These are phyloP conservation scores for Ormosia emarginata DNA, from an alignment of 306 rosid genomes.

Conservation along the genomic window DNA sequence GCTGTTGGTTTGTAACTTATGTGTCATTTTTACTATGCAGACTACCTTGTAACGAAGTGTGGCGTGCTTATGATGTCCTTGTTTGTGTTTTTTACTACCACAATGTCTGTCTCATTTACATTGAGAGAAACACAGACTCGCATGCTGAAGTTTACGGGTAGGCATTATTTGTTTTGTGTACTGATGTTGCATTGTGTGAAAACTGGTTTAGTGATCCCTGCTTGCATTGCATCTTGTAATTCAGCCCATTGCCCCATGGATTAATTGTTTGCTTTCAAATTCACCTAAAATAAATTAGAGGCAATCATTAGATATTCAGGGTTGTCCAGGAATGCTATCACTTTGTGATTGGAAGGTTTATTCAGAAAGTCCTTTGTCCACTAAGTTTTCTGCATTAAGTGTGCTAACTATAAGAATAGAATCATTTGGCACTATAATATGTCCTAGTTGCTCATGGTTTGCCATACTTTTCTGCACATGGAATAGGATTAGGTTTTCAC, in stretches of 20 bases:
- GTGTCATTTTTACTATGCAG: slow-evolving; percentile 45
- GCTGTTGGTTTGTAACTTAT: neutral
- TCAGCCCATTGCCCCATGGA: slow-evolving; percentile 1
- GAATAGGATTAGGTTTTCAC: slow-evolving; percentile 23
- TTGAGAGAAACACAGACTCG: slow-evolving; percentile 99
- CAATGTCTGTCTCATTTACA: slow-evolving; percentile 98
- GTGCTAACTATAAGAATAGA: slow-evolving; percentile 1
- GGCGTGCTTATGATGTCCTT: slow-evolving; percentile 99
- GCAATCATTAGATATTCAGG: neutral
- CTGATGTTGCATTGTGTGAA: neutral
- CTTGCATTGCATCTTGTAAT: neutral
- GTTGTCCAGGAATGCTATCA: neutral
- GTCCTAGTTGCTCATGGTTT: slow-evolving; percentile 5
- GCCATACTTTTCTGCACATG: slow-evolving; percentile 16
- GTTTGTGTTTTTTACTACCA: slow-evolving; percentile 95
- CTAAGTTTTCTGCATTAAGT: slow-evolving; percentile 16
- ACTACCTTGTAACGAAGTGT: slow-evolving; percentile 93
- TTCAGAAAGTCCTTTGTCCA: neutral
- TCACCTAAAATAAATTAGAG: neutral
- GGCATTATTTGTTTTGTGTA: slow-evolving; percentile 19
- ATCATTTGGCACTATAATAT: slow-evolving; percentile 19
- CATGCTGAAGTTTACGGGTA: slow-evolving; percentile 98
- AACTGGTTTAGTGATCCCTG: slow-evolving; percentile 8
- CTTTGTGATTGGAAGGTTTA: slow-evolving; percentile 8
- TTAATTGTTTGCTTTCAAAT: slow-evolving; percentile 12